Evolutionary conservation across 169 alveolate genomes (phyloP).

Genomic region (Plasmodium gonderi): DNA sequence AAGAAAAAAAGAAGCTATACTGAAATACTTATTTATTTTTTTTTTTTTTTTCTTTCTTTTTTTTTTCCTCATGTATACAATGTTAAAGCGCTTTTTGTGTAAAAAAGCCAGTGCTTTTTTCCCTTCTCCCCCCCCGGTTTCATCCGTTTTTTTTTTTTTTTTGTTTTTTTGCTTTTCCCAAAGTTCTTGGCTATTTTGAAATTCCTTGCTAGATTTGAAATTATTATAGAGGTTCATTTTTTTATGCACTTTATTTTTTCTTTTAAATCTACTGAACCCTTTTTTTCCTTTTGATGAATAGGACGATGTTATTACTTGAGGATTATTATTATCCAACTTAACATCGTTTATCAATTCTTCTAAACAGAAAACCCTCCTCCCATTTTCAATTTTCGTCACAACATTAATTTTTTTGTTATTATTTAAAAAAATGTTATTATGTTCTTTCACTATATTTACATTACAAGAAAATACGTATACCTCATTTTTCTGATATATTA

Average conservation of each 20-base stretch:
- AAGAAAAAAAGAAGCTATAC: slow-evolving; percentile 17
- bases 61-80: slow-evolving; percentile 16
- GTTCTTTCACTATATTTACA: slow-evolving; percentile 56
- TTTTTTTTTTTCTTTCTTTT: slow-evolving; percentile 12
- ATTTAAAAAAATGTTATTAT: slow-evolving; percentile 29
- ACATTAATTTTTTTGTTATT: slow-evolving; percentile 24
- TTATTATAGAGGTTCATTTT: neutral
- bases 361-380: slow-evolving; percentile 43
- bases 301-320: neutral
- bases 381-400: slow-evolving; percentile 61
- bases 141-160: neutral
- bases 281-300: neutral
- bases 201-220: neutral
- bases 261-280: slow-evolving; percentile 23
- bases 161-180: too few species aligned
- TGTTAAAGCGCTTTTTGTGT: slow-evolving; percentile 17
- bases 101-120: neutral
- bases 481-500: slow-evolving; percentile 12
- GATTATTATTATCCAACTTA: neutral
- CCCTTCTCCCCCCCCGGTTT: neutral
- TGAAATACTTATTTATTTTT: slow-evolving; percentile 28
- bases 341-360: slow-evolving; percentile 17
- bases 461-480: slow-evolving; percentile 38
- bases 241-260: neutral
- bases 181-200: neutral